Percentiles rank a stretch among this genome's conserved stretches.
Conservation (phyloP, 768 basidiomycete genomes). For the Suillus discolor region DNA sequence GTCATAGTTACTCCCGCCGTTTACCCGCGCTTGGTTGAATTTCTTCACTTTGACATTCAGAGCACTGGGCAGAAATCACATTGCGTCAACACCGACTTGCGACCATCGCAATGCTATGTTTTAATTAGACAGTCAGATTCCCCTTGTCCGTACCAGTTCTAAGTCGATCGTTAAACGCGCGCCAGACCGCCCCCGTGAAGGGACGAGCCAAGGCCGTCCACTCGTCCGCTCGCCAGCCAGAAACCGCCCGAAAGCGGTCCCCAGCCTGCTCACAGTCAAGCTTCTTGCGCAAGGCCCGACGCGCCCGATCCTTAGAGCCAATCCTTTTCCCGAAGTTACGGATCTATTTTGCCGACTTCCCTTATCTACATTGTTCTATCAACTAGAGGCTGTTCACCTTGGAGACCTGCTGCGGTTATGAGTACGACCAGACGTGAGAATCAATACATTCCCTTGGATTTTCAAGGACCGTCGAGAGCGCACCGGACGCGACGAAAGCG, state of each 20-base stretch:
- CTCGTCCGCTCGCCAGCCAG: conserved; percentile 40
- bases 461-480: conserved; percentile 78
- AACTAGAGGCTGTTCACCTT: conserved; percentile 81
- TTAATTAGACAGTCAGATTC: conserved; percentile 73
- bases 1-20: conserved; percentile 81
- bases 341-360: conserved; percentile 82
- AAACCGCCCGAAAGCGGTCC: conserved; percentile 67
- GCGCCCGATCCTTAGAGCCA: conserved; percentile 80
- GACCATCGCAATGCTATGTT: conserved; percentile 51
- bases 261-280: conserved; percentile 34
- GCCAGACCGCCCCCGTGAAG: conserved; percentile 50
- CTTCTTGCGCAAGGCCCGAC: conserved; percentile 70
- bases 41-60: conserved; percentile 61
- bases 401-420: conserved; percentile 82
- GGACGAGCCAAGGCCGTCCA: conserved; percentile 56
- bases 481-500: conserved; percentile 74
- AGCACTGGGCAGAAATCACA: conserved; percentile 85
- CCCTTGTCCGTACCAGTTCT: conserved; percentile 73
- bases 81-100: conserved; percentile 67
- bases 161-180: conserved; percentile 57
- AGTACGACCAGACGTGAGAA: conserved; percentile 73
- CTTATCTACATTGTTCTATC: conserved; percentile 82
- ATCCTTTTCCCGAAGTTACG: conserved; percentile 82
- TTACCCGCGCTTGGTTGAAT: conserved; percentile 60
- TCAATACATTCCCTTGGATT: conserved; percentile 74